Conservation (phyloP, 2,329 filamentous ascomycete species). For the Cladosporium oxysporum region DNA sequence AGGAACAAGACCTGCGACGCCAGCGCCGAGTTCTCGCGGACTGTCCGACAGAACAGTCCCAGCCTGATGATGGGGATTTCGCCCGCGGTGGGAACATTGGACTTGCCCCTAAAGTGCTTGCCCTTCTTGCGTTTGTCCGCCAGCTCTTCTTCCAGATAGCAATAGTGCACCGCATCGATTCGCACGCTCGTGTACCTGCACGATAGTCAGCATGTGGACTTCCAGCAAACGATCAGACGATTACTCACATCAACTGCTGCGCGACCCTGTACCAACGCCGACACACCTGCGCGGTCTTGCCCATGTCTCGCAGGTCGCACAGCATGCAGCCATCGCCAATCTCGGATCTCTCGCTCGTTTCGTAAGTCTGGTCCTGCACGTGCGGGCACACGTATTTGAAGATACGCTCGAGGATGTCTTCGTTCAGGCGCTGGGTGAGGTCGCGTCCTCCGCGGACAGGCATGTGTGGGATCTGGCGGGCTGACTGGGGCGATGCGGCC, state of each 20-base stretch:
- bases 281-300: slow-evolving; percentile 74
- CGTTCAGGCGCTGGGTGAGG: slow-evolving; percentile 56
- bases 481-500: slow-evolving; percentile 18
- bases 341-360: slow-evolving; percentile 78
- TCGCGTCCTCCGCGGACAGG: slow-evolving; percentile 25
- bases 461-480: slow-evolving; percentile 20
- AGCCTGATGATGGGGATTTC: slow-evolving; percentile 77
- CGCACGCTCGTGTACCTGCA: slow-evolving; percentile 67
- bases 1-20: slow-evolving; percentile 73
- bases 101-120: slow-evolving; percentile 53
- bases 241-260: slow-evolving; percentile 59
- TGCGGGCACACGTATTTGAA: slow-evolving; percentile 85
- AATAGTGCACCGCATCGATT: slow-evolving; percentile 94
- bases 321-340: slow-evolving; percentile 84
- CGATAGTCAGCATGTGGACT: background rate
- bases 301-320: slow-evolving; percentile 86
- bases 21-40: slow-evolving; percentile 73
- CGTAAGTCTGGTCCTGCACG: slow-evolving; percentile 72
- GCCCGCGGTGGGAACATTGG: slow-evolving; percentile 76
- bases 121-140: slow-evolving; percentile 71
- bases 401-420: slow-evolving; percentile 71
- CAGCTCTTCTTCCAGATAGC: slow-evolving; percentile 78
- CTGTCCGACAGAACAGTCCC: slow-evolving; percentile 75
- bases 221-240: slow-evolving; percentile 37
- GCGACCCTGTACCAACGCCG: slow-evolving; percentile 68